phyloP scores from a whole-genome alignment of 2,329 filamentous ascomycete genomes.

The Graphilbum fragrans region DNA sequence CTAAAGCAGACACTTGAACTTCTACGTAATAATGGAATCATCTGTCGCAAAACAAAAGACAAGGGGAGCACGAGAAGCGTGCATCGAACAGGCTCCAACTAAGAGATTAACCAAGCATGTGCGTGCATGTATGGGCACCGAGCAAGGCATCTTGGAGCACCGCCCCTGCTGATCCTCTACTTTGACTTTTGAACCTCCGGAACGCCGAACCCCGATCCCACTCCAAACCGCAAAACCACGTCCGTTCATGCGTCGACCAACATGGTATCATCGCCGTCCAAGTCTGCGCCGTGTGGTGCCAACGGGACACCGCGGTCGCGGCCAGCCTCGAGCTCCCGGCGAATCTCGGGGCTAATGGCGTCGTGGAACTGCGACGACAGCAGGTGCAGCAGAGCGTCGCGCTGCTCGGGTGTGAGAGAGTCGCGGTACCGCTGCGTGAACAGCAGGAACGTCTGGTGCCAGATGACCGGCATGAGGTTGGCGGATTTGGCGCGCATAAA shows the following conservation, averaged over 20 bases:
- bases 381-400: slow-evolving; percentile 80
- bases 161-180: not conserved
- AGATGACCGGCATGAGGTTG: slow-evolving; percentile 64
- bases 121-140: too few species aligned
- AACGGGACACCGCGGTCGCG: slow-evolving; percentile 68
- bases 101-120: too few species aligned
- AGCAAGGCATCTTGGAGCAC: too few species aligned
- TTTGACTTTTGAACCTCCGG: slow-evolving; percentile 1
- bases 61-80: too few species aligned
- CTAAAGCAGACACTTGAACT: too few species aligned
- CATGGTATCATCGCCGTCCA: slow-evolving; percentile 88
- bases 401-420: slow-evolving; percentile 82
- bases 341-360: slow-evolving; percentile 80
- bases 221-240: not conserved
- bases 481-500: slow-evolving; percentile 43
- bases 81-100: too few species aligned
- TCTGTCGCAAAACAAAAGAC: not conserved
- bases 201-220: not conserved
- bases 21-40: too few species aligned
- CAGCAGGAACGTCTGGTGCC: slow-evolving; percentile 86
- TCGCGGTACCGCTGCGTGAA: slow-evolving; percentile 94
- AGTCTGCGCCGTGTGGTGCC: slow-evolving; percentile 40
- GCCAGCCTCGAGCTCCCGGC: slow-evolving; percentile 78
- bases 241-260: slow-evolving; percentile 41
- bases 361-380: slow-evolving; percentile 75